These are phyloP conservation scores for Thuidium tamariscinum DNA, from an alignment of 225 moss, liverwort and hornwort genomes.

Conservation along the genomic window DNA sequence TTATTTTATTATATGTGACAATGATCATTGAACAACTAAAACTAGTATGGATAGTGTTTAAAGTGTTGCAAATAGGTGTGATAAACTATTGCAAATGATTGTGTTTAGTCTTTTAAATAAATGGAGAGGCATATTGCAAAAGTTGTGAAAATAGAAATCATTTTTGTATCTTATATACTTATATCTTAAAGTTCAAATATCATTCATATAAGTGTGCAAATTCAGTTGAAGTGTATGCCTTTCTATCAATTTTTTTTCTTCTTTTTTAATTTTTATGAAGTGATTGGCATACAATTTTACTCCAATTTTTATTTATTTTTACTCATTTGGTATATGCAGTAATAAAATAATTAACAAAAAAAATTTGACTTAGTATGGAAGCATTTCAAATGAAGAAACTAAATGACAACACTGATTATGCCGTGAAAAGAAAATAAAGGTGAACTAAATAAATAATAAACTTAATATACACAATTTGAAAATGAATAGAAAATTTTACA, in stretches of 20 bases:
- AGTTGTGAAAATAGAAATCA: background rate
- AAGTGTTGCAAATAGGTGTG: background rate
- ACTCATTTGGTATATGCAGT: background rate
- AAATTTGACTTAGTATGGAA: background rate
- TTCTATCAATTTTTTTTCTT: background rate
- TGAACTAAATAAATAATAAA: background rate
- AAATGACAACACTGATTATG: too few relatives aligned
- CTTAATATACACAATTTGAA: background rate
- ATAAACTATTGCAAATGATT: background rate
- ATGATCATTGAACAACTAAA: background rate
- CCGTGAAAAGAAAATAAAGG: background rate
- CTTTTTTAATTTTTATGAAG: background rate
- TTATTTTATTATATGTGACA: background rate
- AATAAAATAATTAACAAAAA: too few relatives aligned
- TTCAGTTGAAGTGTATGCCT: background rate
- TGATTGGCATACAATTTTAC: background rate
- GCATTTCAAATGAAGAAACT: background rate
- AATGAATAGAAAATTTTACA: background rate
- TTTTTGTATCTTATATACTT: background rate
- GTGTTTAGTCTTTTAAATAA: background rate
- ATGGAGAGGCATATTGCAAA: background rate
- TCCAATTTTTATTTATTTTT: background rate
- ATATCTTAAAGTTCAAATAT: background rate
- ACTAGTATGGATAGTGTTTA: background rate
- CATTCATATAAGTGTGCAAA: background rate